A percentile compares a stretch with the other conserved stretches of the same genome.
Conservation (phyloP, 805 yeast species). For the Torulaspora microellipsoides region DNA sequence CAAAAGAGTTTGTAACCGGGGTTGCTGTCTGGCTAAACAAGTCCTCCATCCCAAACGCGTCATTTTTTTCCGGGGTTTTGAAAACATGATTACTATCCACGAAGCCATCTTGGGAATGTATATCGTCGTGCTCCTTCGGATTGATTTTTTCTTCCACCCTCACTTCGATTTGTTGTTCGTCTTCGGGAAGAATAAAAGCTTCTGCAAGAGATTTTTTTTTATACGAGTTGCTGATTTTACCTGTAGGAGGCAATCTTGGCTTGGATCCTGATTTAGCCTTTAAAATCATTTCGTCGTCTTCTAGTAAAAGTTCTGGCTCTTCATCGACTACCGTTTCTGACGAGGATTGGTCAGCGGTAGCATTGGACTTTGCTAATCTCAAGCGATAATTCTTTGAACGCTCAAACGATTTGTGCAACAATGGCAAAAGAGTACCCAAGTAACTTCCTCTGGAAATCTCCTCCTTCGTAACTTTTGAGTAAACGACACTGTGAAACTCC, state of each 20-base stretch:
- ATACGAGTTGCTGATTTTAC: constrained; percentile 68
- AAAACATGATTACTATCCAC: background rate
- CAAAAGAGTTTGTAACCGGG: constrained; percentile 16
- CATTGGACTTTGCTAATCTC: constrained; percentile 41
- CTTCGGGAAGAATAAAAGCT: constrained; percentile 50
- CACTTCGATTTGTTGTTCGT: constrained; percentile 4
- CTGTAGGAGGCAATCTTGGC: constrained; percentile 86
- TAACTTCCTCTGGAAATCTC: constrained; percentile 45
- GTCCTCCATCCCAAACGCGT: constrained; percentile 2
- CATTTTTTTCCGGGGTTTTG: background rate
- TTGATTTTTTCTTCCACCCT: too few species aligned
- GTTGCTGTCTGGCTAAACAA: constrained; percentile 1
- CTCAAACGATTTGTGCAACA: constrained; percentile 41
- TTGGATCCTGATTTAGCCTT: constrained; percentile 63
- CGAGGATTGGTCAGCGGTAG: constrained; percentile 30
- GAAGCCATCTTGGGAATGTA: too few species aligned
- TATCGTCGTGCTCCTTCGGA: too few species aligned
- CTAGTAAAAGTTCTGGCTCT: constrained; percentile 50
- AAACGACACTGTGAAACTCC: constrained; percentile 56
- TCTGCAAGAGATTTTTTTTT: constrained; percentile 57
- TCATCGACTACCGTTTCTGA: constrained; percentile 16
- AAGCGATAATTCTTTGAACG: constrained; percentile 42
- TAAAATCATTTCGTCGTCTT: constrained; percentile 81
- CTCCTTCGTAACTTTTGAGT: constrained; percentile 48
- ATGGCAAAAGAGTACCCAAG: constrained; percentile 54